Percentiles rank a stretch among this genome's conserved stretches.
Evolutionary conservation across 2,329 filamentous ascomycete species (phyloP).

Genomic region (Colletotrichum musicola): DNA sequence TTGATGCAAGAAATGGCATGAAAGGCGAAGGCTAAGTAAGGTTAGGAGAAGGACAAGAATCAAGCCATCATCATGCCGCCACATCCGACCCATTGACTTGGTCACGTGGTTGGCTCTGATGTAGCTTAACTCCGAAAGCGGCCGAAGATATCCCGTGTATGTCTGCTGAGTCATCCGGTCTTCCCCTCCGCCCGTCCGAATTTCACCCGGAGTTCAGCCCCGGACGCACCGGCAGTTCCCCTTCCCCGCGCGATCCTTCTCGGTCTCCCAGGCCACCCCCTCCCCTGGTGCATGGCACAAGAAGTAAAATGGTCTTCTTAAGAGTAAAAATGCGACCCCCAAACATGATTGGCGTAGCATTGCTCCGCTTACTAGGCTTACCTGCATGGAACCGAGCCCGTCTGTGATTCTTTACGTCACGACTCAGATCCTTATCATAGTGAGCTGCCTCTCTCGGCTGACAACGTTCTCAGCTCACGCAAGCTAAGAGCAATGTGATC

Average conservation of each 20-base stretch:
- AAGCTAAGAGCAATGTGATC: neutral
- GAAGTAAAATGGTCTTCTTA: neutral
- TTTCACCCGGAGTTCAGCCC: neutral
- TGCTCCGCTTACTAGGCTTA: neutral
- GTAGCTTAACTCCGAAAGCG: no score
- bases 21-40: neutral
- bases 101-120: no score
- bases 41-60: no score
- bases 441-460: slow-evolving; percentile 33
- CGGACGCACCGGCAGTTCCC: neutral
- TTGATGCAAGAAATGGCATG: neutral
- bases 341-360: neutral
- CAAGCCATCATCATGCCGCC: no score
- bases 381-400: slow-evolving; percentile 3
- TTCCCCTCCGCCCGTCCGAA: neutral
- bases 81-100: no score
- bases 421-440: slow-evolving; percentile 28
- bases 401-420: slow-evolving; percentile 24
- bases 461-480: neutral
- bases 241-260: slow-evolving; percentile 10
- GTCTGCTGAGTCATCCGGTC: neutral
- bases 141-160: neutral
- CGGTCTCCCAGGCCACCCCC: neutral
- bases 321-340: neutral
- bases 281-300: no score